Evolutionary conservation across 1,284 basidiomycete species (phyloP).

Genomic region (Mycena citricolor): DNA sequence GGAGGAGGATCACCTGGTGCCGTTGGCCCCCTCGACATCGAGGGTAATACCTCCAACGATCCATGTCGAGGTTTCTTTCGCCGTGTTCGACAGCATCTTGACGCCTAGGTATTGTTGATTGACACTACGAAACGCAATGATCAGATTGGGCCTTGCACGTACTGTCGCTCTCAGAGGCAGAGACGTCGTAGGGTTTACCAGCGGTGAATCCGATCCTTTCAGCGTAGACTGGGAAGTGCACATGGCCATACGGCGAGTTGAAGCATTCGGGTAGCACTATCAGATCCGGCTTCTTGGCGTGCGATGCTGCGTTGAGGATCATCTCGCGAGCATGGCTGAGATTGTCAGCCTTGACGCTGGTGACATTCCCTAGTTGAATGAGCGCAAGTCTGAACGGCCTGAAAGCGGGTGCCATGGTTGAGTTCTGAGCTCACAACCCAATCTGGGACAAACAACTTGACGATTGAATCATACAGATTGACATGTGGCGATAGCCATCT

Average conservation of each 20-base stretch:
- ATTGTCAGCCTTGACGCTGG: conserved; percentile 71
- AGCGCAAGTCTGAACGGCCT: conserved; percentile 83
- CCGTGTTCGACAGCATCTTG: conserved; percentile 78
- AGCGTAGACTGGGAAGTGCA: conserved; percentile 82
- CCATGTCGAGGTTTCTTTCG: conserved; percentile 83
- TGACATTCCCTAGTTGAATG: conserved; percentile 78
- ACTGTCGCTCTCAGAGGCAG: conserved; percentile 66
- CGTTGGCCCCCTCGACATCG: too few relatives aligned
- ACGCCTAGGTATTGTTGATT: too few relatives aligned
- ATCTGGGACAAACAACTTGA: too few relatives aligned
- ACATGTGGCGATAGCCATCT: too few relatives aligned
- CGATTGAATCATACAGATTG: too few relatives aligned
- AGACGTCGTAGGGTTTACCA: conserved; percentile 58
- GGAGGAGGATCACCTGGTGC: conserved; percentile 1
- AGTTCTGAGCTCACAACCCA: conserved; percentile 14
- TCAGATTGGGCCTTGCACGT: conserved; percentile 1
- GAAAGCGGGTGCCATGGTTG: conserved; percentile 30
- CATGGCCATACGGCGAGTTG: conserved; percentile 94
- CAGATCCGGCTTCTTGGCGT: conserved; percentile 65
- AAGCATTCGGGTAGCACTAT: conserved; percentile 97
- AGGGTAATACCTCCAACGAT: conserved; percentile 79
- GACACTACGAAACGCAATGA: too few relatives aligned
- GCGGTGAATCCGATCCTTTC: conserved; percentile 73
- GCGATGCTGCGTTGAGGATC: conserved; percentile 67
- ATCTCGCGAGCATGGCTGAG: conserved; percentile 78